Evolutionary conservation across 805 yeast genomes (phyloP), one percentile per base, ranked within the genome.

Genomic region (Candida pini): DNA sequence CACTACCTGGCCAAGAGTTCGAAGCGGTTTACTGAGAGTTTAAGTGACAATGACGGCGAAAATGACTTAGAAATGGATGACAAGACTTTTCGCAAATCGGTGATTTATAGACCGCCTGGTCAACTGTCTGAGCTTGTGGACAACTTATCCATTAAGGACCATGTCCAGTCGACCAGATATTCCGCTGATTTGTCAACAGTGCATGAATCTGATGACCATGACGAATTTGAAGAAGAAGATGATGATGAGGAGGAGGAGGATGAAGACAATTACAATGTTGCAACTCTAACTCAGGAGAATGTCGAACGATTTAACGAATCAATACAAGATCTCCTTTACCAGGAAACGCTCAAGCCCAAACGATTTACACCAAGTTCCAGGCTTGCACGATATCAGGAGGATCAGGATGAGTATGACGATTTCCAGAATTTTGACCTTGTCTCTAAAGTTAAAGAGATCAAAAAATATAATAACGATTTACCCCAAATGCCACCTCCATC

Each of bases 271-370:
- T 18, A 17, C 19, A 28, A 28, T 13, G 25, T 38, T 34, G 47
- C 38, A 12, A 52, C 56, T 1, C 32, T 51, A 15, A 53, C 57
- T 5, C 44, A 48, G 26, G 49, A 45, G 9, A 51, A 52, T 30
- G 33, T 53, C 6, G 39, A 44, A 4, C 34, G 22, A 16, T 39
- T 49, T 13, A 47, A 47, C 22, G 42, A 30, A n/a, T 32, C 41
- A 5, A 23, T 33, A 12, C 18, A 30, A n/a, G 27, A 29, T 15
- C 31, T 18, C 13, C 33, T 23, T 8, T 28, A 27, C 17, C 29
- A 26, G 22, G 31, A 27, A 6, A 30, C 31, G 9, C 24, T 23
- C 19, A 27, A 32, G 21, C 26, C 23, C 2, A 14, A 26, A 18
- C 23, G 32, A 24, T 25, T 16, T 25, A 31, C 35, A 22, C 41